Evolutionary conservation across 805 yeast genomes (phyloP).

Genomic region (Saccharomycopsis capsularis): DNA sequence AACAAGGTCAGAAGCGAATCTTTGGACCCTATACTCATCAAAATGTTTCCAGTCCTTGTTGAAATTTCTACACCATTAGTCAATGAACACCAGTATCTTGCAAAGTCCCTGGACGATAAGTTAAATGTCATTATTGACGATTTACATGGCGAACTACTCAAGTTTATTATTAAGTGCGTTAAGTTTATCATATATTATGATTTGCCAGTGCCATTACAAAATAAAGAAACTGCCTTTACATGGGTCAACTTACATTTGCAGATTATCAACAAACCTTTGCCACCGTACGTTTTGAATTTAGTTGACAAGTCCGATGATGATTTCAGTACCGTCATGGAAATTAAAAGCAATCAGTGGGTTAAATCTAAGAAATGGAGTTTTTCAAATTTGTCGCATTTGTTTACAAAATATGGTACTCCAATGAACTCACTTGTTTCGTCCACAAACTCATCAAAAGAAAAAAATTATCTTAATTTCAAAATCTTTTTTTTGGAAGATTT

Average conservation of each 20-base stretch:
- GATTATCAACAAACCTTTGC: slow-evolving; percentile 54
- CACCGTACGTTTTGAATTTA: slow-evolving; percentile 43
- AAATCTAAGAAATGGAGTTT: slow-evolving; percentile 86
- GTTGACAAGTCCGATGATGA: slow-evolving; percentile 22
- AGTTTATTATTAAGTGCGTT: slow-evolving; percentile 64
- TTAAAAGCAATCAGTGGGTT: slow-evolving; percentile 52
- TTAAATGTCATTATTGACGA: slow-evolving; percentile 30
- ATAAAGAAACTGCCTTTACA: slow-evolving; percentile 40
- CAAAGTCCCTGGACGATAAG: slow-evolving; percentile 27
- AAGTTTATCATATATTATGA: slow-evolving; percentile 71
- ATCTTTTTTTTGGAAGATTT: slow-evolving; percentile 46
- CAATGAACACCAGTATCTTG: slow-evolving; percentile 24
- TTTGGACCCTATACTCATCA: slow-evolving; percentile 47
- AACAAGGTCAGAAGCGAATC: slow-evolving; percentile 45
- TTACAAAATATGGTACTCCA: slow-evolving; percentile 59
- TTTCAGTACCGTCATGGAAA: slow-evolving; percentile 28
- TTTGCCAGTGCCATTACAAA: slow-evolving; percentile 60
- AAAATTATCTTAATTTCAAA: slow-evolving; percentile 56
- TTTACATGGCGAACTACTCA: slow-evolving; percentile 60
- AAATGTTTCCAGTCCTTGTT: slow-evolving; percentile 60
- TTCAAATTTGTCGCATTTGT: slow-evolving; percentile 66
- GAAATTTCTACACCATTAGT: slow-evolving; percentile 54
- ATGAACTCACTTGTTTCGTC: slow-evolving; percentile 9
- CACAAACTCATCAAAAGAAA: slow-evolving; percentile 33
- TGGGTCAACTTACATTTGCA: slow-evolving; percentile 79